These are phyloP conservation scores for Haplosporangium sp. DNA, from an alignment of 371 early-diverging fungal genomes.

Conservation along the genomic window DNA sequence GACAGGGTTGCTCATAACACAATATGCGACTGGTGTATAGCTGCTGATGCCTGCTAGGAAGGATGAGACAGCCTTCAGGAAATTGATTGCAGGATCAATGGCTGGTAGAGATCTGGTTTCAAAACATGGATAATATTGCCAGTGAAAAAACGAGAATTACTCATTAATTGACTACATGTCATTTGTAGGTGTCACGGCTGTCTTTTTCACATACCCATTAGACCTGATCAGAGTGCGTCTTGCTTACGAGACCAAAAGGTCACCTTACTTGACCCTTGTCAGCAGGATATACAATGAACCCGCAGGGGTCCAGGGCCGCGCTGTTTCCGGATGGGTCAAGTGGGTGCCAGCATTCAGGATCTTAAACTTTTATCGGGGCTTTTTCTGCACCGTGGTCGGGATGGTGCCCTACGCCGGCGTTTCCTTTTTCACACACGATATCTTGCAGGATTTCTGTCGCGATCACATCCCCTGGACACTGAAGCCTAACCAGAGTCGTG, in stretches of 20 bases:
- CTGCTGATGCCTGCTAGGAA: slow-evolving; percentile 74
- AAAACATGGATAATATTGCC: background rate
- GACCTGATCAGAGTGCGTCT: slow-evolving; percentile 94
- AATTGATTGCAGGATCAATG: slow-evolving; percentile 81
- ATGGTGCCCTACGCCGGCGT: slow-evolving; percentile 97
- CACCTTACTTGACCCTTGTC: slow-evolving; percentile 54
- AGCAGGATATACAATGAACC: slow-evolving; percentile 69
- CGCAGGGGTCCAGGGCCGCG: slow-evolving; percentile 48
- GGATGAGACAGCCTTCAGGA: slow-evolving; percentile 66
- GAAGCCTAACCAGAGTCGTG: slow-evolving; percentile 40
- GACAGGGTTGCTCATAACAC: background rate
- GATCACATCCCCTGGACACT: slow-evolving; percentile 57
- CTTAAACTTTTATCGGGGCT: no score
- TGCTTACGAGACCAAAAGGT: slow-evolving; percentile 77
- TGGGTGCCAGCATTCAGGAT: slow-evolving; percentile 40
- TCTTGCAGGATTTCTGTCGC: slow-evolving; percentile 67
- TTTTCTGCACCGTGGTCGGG: no score
- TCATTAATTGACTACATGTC: background rate
- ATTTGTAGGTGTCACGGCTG: slow-evolving; percentile 86
- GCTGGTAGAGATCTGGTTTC: slow-evolving; percentile 71
- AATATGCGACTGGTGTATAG: slow-evolving; percentile 50
- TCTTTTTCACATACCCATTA: slow-evolving; percentile 92
- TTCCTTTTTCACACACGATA: slow-evolving; percentile 83
- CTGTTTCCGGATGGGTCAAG: slow-evolving; percentile 2
- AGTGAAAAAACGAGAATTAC: no score